Evolutionary conservation across 805 yeast genomes (phyloP).

Genomic region (Yarrowia sp.): DNA sequence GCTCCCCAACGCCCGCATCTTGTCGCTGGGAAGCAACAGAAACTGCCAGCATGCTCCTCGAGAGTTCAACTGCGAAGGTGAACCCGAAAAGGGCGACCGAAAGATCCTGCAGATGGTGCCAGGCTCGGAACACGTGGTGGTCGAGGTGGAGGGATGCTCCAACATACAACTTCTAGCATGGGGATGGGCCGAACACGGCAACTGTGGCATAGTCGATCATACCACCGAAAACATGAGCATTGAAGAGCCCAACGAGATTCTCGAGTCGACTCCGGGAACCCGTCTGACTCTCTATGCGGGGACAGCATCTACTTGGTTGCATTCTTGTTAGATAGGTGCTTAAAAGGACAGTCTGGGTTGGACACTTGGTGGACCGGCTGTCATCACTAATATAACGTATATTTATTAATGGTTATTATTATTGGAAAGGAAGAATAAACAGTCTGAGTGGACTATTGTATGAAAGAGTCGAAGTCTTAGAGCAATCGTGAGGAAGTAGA

Average conservation of each 20-base stretch:
- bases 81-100: not conserved
- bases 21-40: conserved; percentile 74
- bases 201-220: conserved; percentile 65
- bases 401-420: conserved; percentile 25
- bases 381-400: conserved; percentile 21
- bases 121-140: conserved; percentile 90
- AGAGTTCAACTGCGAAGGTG: conserved; percentile 19
- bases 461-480: not conserved
- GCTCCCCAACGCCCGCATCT: conserved; percentile 46
- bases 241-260: conserved; percentile 34
- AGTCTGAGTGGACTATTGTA: not conserved
- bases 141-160: conserved; percentile 14
- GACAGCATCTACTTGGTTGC: conserved; percentile 29
- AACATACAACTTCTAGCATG: conserved; percentile 58
- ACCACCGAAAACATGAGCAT: conserved; percentile 34
- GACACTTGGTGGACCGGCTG: not conserved
- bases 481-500: too few species aligned
- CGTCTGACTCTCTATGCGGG: conserved; percentile 19
- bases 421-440: too few species aligned
- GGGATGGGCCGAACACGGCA: conserved; percentile 99
- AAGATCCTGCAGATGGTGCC: conserved; percentile 51
- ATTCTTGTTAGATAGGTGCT: conserved; percentile 22
- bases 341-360: not conserved
- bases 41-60: conserved; percentile 67
- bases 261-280: not conserved